Evolutionary conservation across 2,329 filamentous ascomycete genomes (phyloP), one percentile per base, ranked within the genome.

Genomic region (Cladosporium colombiae): DNA sequence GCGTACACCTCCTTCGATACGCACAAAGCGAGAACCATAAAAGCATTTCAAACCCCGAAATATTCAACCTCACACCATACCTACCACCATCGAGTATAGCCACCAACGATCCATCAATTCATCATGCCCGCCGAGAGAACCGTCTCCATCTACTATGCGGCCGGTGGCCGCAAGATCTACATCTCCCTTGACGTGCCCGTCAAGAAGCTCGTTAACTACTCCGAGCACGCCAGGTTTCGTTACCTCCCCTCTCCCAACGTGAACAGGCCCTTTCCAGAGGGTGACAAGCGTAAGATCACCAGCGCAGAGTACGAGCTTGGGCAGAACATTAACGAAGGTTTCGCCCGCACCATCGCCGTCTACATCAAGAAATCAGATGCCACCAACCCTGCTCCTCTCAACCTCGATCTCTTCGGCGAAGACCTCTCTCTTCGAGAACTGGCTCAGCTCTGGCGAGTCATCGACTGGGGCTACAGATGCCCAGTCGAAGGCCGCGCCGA

Each of bases 201-300:
- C 23, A 31, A 53, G 14, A 65, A 65, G 8, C n/a, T 68, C 21
- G 29, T 31, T 31, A n/a, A 18, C 40, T 65, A 65, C 58, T 68
- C 67, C 23, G 31, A 57, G 11, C 40, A 66, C 21, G 64, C 66
- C 8, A 58, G n/a, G 21, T 4, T 10, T 5, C 16, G 11, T 10
- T 61, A 61, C 40, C 49, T 49, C 27, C 40, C 40, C 7, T 11
- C 8, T 25, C 3, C 25, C 8, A 29, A 21, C 13, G 35, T 16
- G 14, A 37, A 37, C 2, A 37, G 14, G n/a, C 35, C 31, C 18
- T 58, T 10, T 7, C n/a, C 14, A 3, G 50, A 25, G 8, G 21
- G 14, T 16, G 11, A 27, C 6, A 40, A 16, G 55, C 31, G 16
- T 3, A 11, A 11, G 31, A 18, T 21, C 16, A 31, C 23, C 18